Conservation (phyloP, 345 rosid species). For the Abelmoschus esculentus region DNA sequence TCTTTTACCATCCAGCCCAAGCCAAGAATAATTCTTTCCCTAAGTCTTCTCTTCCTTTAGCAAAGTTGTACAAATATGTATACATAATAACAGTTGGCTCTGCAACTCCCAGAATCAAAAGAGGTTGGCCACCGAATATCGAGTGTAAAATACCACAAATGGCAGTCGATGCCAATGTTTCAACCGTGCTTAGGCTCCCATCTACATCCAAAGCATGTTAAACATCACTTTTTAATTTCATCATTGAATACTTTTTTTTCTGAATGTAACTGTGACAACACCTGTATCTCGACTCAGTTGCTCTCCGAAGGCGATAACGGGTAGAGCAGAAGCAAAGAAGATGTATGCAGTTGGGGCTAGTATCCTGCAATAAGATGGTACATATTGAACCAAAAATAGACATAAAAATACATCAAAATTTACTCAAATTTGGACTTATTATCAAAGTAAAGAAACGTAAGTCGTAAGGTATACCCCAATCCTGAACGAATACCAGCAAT, state of each 20-base stretch:
- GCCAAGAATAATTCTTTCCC: constrained; percentile 64
- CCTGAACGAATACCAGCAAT: constrained; percentile 44
- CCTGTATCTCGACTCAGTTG: constrained; percentile 76
- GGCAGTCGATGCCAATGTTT: constrained; percentile 71
- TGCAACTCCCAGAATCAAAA: constrained; percentile 76
- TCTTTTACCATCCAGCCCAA: constrained; percentile 70
- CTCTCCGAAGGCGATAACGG: constrained; percentile 81
- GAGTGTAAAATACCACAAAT: constrained; percentile 81
- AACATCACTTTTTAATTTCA: not conserved
- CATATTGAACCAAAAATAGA: not conserved
- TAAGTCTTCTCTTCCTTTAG: constrained; percentile 47
- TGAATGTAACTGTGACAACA: not conserved
- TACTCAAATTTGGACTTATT: not conserved
- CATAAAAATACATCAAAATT: not conserved
- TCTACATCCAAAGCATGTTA: constrained; percentile 25
- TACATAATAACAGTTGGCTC: constrained; percentile 90
- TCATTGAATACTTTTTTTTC: too few relatives aligned
- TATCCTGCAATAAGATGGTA: constrained; percentile 30
- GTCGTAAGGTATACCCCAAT: not conserved
- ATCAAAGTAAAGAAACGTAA: too few relatives aligned
- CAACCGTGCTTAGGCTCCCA: constrained; percentile 66
- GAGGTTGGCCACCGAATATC: constrained; percentile 72
- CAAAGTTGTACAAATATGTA: constrained; percentile 61
- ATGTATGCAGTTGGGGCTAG: constrained; percentile 77
- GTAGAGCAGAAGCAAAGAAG: constrained; percentile 79